Evolutionary conservation across 257 asterid species (phyloP).

Genomic region (Petrea volubilis): DNA sequence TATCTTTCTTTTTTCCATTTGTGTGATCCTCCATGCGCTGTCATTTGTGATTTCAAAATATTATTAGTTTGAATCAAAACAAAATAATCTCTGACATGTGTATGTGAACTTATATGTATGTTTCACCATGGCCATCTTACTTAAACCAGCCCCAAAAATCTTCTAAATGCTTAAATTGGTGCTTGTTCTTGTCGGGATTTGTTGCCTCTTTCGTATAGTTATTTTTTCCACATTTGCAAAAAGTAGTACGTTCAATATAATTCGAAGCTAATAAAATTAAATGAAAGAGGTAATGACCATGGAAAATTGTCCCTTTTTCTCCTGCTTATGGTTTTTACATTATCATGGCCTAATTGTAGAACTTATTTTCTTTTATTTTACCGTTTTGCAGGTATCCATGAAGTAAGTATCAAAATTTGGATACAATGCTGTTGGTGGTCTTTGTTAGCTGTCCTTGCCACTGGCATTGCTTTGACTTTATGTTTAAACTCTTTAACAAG

Average conservation of each 20-base stretch:
- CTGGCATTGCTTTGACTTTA: background rate
- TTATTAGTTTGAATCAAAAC: background rate
- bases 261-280: background rate
- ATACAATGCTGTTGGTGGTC: background rate
- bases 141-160: background rate
- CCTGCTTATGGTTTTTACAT: background rate
- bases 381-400: conserved; percentile 86
- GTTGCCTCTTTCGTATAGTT: background rate
- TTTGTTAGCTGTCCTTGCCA: background rate
- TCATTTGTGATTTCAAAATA: background rate
- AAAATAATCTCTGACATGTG: background rate
- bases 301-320: background rate
- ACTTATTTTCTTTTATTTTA: conserved; percentile 19
- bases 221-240: background rate
- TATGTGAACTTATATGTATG: background rate
- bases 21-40: background rate
- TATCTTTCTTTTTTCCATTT: background rate
- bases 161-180: background rate
- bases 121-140: background rate
- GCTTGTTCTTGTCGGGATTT: background rate
- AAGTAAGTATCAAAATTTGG: conserved; percentile 55
- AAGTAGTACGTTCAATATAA: background rate
- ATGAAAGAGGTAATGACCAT: background rate
- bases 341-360: background rate
- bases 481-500: background rate